Evolutionary conservation across 345 rosid species (phyloP), one percentile per base, ranked within the genome.

Genomic region (Lepidium africanum): DNA sequence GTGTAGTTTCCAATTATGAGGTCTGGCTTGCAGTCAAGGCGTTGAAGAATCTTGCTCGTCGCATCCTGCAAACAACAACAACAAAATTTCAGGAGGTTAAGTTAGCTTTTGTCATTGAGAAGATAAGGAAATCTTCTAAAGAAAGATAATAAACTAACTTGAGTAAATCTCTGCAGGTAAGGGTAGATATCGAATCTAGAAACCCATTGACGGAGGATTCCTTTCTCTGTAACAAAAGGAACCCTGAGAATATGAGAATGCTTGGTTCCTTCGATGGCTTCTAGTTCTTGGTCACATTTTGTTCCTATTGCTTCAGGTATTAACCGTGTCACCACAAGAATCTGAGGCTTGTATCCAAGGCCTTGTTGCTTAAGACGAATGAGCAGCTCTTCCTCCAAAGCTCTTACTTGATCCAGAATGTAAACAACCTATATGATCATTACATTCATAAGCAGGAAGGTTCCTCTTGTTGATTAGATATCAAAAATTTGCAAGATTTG

Each of bases 381-480:
- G 9, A 89, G 85, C 62, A 94, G 67, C 57, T 84, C 99, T 46
- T 88, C 95, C 74, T 91, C 99, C 27, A 94, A 70, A 35, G 97
- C 97, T 81, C 89, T 82, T 64, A 91, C 92, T 89, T 94, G 99
- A 81, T 94, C 99, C 45, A 94, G 85, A 77, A 94, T 94, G 85
- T 94, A 94, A 71, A 94, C 99, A 56, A 94, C 90, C 98, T 92
- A 46, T 42, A 40, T 30, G 14, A 71, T 33, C 53, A 68, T 73
- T 9, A 65, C 4, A 49, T 16, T 36, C 23, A 36, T 43, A 43
- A 23, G 37, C 27, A 40, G 2, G 43, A 71, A 62, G 56, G 9
- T 67, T 48, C 32, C 6, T 21, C 13, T 19, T 48, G 53, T 21
- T 21, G 6, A 5, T 10, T 21, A 49, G 32, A 21, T 49, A 21